Base-by-base conservation (phyloP, 1,284 basidiomycete species). In the Peniophora sp. region DNA sequence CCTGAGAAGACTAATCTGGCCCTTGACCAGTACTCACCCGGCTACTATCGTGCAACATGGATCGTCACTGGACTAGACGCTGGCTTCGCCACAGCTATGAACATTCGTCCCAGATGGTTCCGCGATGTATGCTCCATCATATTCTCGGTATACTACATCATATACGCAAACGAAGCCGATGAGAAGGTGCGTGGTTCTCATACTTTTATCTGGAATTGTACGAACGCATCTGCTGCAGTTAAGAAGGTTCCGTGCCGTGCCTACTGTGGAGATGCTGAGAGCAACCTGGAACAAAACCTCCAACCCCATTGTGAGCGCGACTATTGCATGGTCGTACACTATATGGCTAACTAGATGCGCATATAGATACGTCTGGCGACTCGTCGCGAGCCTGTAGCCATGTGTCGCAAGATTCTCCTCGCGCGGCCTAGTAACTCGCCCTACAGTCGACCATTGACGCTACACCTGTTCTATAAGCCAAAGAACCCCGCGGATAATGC, bases 1-100 rank as follows among this genome's bases (percentile, higher is more conserved):
- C 6, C 37, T 8, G 37, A 15, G 6, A 5, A 41, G 5, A 8
- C n/a, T 41, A 5, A 3, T 24, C 22, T 32, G 45, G 47, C 18
- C 43, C 15, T 12, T 6, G n/a, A 18, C 24, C 32, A 94, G 90
- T 97, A 97, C 64, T 91, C 92, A 1, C 79, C 89, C 2, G 88
- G 91, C 6, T 97, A 95, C 66, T 97, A 96, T 67, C 85, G 96
- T 24, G 95, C 93, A n/a, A 97, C 95, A 46, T 99, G 95, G 88
- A 85, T 99, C 57, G 83, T 72, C 49, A 95, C 88, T 0, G 95
- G 93, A 0, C 75, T 98, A n/a, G 96, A 99, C 64, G 94, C 95
- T 1, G 96, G 95, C 1, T 98, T 98, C 62, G 92, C 95, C 0
- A 94, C 93, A 0, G 94, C 96, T 9, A 93, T 96, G 87, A 74